phyloP scores from a whole-genome alignment of 129 eudicot species.

The Kitagawia praeruptora region DNA sequence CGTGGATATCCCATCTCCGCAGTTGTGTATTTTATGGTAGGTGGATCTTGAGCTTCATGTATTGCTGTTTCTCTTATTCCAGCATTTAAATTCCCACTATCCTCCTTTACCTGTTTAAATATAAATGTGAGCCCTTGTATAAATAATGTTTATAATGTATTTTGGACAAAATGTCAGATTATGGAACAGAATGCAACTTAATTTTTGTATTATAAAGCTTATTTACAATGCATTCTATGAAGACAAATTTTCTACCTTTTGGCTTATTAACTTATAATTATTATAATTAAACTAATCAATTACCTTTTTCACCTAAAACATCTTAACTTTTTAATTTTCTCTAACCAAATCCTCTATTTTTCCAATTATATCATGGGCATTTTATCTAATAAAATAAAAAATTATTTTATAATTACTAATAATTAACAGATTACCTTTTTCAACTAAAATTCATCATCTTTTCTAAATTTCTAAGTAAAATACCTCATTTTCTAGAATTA shows the following conservation, averaged over 20 bases:
- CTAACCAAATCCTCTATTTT: no score
- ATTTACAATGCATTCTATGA: background rate
- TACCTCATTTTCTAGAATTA: no score
- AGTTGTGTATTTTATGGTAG: conserved; percentile 6
- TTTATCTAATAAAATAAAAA: no score
- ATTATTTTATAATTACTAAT: no score
- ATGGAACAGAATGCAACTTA: background rate
- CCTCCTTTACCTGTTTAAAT: conserved; percentile 29
- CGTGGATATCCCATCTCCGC: background rate
- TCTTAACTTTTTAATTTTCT: no score
- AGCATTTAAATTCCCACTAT: conserved; percentile 3
- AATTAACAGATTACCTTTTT: no score
- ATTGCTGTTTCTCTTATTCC: background rate
- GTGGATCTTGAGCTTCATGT: conserved; percentile 14
- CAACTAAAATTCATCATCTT: no score
- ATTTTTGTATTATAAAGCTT: background rate
- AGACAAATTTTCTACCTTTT: conserved; percentile 17
- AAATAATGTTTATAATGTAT: background rate
- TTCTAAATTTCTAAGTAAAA: no score
- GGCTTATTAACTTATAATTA: no score
- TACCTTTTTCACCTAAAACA: no score
- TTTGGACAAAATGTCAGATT: background rate
- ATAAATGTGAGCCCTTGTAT: conserved; percentile 12
- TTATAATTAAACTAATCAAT: no score
- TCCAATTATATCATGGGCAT: no score